Evolutionary conservation across 805 yeast species (phyloP), one percentile per base, ranked within the genome.

Genomic region (Cyberlindnera samutprakarnensis): DNA sequence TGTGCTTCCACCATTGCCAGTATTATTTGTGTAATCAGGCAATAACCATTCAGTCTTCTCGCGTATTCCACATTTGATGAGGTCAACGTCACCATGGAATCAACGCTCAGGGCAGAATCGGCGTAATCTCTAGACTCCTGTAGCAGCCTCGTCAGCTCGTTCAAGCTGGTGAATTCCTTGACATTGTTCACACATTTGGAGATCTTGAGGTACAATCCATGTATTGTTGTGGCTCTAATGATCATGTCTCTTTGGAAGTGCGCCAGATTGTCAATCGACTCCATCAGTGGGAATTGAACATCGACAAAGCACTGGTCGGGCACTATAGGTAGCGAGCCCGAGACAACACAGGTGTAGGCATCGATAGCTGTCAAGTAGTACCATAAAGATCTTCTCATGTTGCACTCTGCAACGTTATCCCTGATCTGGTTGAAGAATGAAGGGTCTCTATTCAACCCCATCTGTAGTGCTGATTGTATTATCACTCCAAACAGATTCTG

Each of bases 381-480:
- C 52, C 52, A 47, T 10, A 47, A 4, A 3, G 41, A 26, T 31
- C 52, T 38, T 33, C 49, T 37, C 15, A 43, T 14, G 20, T 45
- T 41, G 1, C 36, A 26, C 13, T 29, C 39, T 7, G 15, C n/a
- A 10, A 29, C 9, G 31, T 42, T 31, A 13, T 28, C 31, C 1
- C n/a, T 14, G 2, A 30, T 34, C 39, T 34, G 49, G 18, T 29
- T 7, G 17, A 41, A 56, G 7, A 38, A 37, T 12, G 43, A 46
- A 0, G 75, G 75, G 27, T 71, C 78, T 29, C 71, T 48, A 39
- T 70, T 56, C 23, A 71, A 43, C 0, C 75, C 76, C 36, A 69
- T 42, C 4, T 61, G 48, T 14, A 60, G 38, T 0, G 71, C 70
- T 56, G 64, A 61, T 33, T 68, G 72, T 5, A 60, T 37, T 5